Evolutionary conservation across 2,329 filamentous ascomycete genomes (phyloP), one percentile per base, ranked within the genome.

Genomic region (Aspergillus texensis): DNA sequence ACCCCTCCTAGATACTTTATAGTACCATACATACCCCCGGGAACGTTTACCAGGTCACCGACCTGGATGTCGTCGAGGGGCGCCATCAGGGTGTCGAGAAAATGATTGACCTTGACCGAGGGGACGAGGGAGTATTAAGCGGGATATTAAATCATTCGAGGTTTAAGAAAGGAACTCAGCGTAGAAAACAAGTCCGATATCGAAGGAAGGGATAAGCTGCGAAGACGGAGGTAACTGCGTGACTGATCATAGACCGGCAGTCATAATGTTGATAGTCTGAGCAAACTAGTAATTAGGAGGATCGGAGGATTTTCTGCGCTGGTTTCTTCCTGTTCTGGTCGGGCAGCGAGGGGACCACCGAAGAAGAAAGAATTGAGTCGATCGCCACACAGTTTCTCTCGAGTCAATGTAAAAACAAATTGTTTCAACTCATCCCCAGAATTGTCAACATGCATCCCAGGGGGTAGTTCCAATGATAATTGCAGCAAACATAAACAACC

Each of bases 1-100:
- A 99, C 94, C 45, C 84, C 83, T 52, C 95, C 95, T 65, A 98
- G 83, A 75, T 97, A 99, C 75, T 91, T 94, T 69, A 98, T 89
- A 2, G 88, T 91, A 56, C 95, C 95, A 69, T 90, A 84, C 93
- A 99, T 97, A 76, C 90, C 92, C 48, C 95, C 95, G 1, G 94
- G 94, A 54, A 97, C 94, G 70, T 97, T 94, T 66, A 97, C 94
- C 39, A 84, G 78, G 75, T 97, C 94, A 68, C 94, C 94, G 46
- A 95, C 84, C 67, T 88, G 85, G 65, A 96, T 81, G 50, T 87
- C 84, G 64, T 80, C 78, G 61, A 72, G 65, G 57, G 74, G 70
- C 60, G 75, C 75, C 77, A 79, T 80, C 28, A 52, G 52, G 46
- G 45, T 57, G 52, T 39, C 5, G 55, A 24, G 28, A 58, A 19